Conservation (phyloP, 495 filamentous ascomycete genomes). For the Emericellopsis terricola region DNA sequence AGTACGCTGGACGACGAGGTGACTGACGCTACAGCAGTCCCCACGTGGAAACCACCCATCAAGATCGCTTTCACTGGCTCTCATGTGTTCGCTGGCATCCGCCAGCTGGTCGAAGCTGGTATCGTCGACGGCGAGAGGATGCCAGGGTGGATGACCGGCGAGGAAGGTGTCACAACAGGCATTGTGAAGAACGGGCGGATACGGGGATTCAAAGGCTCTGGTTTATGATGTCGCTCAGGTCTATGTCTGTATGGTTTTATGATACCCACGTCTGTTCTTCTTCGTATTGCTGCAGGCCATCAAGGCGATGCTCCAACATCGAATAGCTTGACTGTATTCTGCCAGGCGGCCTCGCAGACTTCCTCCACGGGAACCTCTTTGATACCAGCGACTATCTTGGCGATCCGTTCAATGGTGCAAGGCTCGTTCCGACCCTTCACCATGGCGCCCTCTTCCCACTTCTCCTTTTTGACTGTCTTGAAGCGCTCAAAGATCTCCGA, state of each 20-base stretch:
- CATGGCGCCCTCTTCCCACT: constrained; percentile 61
- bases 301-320: constrained; percentile 34
- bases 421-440: constrained; percentile 90
- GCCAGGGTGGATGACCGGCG: constrained; percentile 85
- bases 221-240: constrained; percentile 11
- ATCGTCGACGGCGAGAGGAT: constrained; percentile 56
- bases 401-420: constrained; percentile 67
- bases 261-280: constrained; percentile 3
- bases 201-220: constrained; percentile 27
- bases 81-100: constrained; percentile 68
- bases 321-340: constrained; percentile 68
- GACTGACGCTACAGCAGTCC: not conserved
- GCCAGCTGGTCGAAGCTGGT: constrained; percentile 56
- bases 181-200: constrained; percentile 45
- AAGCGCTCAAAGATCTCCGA: constrained; percentile 26
- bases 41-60: constrained; percentile 16
- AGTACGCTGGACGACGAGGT: constrained; percentile 9
- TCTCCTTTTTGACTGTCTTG: constrained; percentile 75
- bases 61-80: constrained; percentile 50
- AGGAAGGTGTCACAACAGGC: constrained; percentile 60
- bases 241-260: constrained; percentile 4
- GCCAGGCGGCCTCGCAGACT: constrained; percentile 75
- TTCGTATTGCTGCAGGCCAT: constrained; percentile 2
- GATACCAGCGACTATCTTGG: constrained; percentile 64
- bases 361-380: constrained; percentile 66